Evolutionary conservation across 306 rosid species (phyloP).

Genomic region (Castanea sativa): DNA sequence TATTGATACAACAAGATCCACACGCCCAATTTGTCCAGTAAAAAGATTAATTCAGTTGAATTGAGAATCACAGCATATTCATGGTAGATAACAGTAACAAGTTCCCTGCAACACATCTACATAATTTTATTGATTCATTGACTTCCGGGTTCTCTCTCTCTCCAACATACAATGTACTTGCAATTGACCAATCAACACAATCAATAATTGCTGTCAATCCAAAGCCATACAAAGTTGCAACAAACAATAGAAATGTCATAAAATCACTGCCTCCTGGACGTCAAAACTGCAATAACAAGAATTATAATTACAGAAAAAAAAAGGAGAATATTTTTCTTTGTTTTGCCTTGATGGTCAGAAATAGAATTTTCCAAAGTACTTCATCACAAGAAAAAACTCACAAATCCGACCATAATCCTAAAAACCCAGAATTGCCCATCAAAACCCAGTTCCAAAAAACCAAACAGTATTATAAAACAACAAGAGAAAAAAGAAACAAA

Average conservation of each 20-base stretch:
- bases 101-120: neutral
- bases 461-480: neutral
- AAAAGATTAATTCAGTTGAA: neutral
- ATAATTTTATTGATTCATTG: neutral
- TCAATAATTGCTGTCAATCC: neutral
- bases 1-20: constrained; percentile 7
- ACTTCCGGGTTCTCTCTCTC: neutral
- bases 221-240: neutral
- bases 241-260: neutral
- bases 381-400: neutral
- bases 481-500: constrained; percentile 3
- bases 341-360: constrained; percentile 3
- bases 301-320: neutral
- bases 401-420: neutral
- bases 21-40: neutral
- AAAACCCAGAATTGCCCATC: constrained; percentile 12
- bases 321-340: neutral
- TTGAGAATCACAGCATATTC: neutral
- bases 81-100: neutral
- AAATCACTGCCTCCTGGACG: neutral
- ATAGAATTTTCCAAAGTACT: neutral
- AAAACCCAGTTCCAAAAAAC: constrained; percentile 15
- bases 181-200: neutral
- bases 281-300: neutral
- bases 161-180: neutral